These are phyloP conservation scores for Diplotaxis tenuifolia DNA, from an alignment of 345 rosid genomes.

Conservation along the genomic window DNA sequence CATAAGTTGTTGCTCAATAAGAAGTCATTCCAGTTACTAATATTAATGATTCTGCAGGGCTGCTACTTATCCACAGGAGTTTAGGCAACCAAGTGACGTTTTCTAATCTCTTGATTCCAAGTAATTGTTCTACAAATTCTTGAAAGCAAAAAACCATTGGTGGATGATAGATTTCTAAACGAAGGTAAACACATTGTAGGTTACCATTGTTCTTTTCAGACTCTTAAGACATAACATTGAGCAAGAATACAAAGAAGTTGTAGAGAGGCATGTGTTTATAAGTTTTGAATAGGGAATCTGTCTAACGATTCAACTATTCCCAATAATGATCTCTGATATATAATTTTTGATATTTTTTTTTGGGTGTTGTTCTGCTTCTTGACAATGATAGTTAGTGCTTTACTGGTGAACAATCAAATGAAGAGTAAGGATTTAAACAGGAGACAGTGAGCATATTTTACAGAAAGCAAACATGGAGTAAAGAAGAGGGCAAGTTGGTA, in stretches of 20 bases:
- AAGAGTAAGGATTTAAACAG: constrained; percentile 95
- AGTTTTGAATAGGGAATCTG: too few relatives aligned
- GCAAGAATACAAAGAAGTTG: neutral
- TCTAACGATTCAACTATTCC: neutral
- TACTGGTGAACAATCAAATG: constrained; percentile 75
- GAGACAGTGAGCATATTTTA: constrained; percentile 89
- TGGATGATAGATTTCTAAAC: too few relatives aligned
- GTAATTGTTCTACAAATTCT: neutral
- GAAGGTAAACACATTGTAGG: too few relatives aligned
- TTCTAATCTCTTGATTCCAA: neutral
- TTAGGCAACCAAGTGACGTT: neutral
- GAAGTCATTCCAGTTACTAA: too few relatives aligned
- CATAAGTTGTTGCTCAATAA: too few relatives aligned
- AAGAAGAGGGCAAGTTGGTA: constrained; percentile 82
- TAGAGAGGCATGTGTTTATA: too few relatives aligned
- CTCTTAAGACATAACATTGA: neutral
- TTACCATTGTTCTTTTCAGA: neutral
- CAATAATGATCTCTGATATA: neutral
- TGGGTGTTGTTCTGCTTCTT: constrained; percentile 27
- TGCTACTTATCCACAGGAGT: neutral
- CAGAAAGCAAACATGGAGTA: constrained; percentile 86
- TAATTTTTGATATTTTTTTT: neutral
- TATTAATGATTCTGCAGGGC: too few relatives aligned
- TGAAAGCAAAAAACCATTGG: neutral
- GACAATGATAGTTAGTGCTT: neutral